Base-by-base conservation (phyloP, 768 basidiomycete species). In the Mycena olivaceomarginata region DNA sequence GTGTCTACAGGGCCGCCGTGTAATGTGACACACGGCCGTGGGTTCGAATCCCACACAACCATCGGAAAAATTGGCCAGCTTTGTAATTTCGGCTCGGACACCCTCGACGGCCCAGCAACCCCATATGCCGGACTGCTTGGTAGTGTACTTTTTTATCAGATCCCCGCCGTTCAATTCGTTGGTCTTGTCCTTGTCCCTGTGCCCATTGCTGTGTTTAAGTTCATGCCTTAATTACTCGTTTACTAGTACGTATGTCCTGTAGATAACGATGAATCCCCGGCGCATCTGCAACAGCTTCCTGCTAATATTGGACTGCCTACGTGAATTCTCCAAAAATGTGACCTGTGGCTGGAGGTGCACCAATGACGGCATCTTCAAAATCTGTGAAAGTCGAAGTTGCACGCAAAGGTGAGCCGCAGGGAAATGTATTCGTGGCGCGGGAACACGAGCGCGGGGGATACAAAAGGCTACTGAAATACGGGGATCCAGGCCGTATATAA, bases 21-120 rank as follows among this genome's bases (percentile, higher is more conserved):
- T 25, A 25, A 25, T 25, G 25, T 25, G 25, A 25, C 25, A 25
- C 25, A 25, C 25, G 60, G 60, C 60, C 60, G 60, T 62, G 60
- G 60, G 60, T 62, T 62, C 60, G 60, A 62, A 62, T 62, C 60
- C 60, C 60, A 62, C 60, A 22, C 18, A 51, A 13, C 48, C 48
- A 16, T 25, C 25, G 25, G 25, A 25, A 25, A 25, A 25, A 25
- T 25, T 25, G 25, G 25, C 25, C 25, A 25, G 25, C 25, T 25
- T 25, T 25, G 25, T 25, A 25, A 25, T 25, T 25, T 25, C 25
- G 25, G 25, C 25, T 25, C 25, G 25, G 25, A 25, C 25, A 25
- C 25, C 25, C 25, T 25, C 25, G 25, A 25, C 25, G 25, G 25
- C 25, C 25, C 25, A 25, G 25, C 25, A 25, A 25, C 25, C 25